Evolutionary conservation across 2,329 filamentous ascomycete genomes (phyloP), one percentile per base, ranked within the genome.

Genomic region (Exophiala lecanii-corni): DNA sequence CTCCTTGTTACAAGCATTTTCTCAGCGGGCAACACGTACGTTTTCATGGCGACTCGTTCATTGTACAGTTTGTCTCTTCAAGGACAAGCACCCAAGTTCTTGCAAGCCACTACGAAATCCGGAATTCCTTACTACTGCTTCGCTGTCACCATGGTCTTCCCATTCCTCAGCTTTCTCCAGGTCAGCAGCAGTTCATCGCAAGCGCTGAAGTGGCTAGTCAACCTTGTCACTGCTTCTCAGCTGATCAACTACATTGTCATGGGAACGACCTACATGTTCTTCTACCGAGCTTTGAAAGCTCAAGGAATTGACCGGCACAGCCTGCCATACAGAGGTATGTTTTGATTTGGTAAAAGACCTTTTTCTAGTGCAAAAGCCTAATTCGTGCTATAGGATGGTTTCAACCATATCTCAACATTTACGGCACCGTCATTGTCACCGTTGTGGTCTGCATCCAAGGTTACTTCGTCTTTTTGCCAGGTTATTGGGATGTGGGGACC

Each of bases 71-170:
- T 78, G 17, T 66, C 74, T 3, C 65, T 76, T 2, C 71, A 77
- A 47, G 73, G 74, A 10, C 64, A 70, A 31, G 81, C 80, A 0
- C 81, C 72, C 0, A 35, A 36, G 0, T 41, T 64, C 19, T 45
- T 64, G 4, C 38, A 41, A 2, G 72, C 61, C 5, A 82, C 78
- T 58, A 81, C 74, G 4, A 71, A 66, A 35, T 67, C 64, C 10
- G 82, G 83, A 30, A 79, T 89, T 0, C 86, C 86, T 0, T 73
- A 86, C 53, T 84, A 81, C 60, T 84, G 80, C 55, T 82, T 89
- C 25, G 45, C 63, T 1, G 62, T 79, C 13, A 79, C 83, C 1
- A 72, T 86, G 37, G 62, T 74, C 2, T 79, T 89, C 51, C 76
- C 81, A 2, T 67, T 85, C 10, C 68, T 91, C 2, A 76, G 81